Evolutionary conservation across 2,329 filamentous ascomycete genomes (phyloP), one percentile per base, ranked within the genome.

Genomic region (Ophiostoma sp.): DNA sequence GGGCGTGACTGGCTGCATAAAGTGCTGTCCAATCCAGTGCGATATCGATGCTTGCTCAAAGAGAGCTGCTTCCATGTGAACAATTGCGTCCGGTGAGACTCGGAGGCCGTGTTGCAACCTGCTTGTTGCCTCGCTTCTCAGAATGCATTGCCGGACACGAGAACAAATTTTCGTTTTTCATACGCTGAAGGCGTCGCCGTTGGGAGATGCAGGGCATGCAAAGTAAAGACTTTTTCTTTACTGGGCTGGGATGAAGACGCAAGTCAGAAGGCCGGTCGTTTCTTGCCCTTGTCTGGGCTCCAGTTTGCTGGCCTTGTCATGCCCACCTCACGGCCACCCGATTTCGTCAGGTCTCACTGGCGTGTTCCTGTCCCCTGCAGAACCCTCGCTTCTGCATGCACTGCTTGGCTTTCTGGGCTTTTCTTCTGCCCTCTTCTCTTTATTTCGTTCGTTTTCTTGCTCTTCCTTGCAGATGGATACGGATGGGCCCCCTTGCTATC

Each of bases 271-370:
- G 25, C 12, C 52, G 9, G 69, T 28, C 25, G 69, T 61, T 63
- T 71, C 69, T 71, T 25, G 50, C 22, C 68, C 68, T 28, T 36
- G 68, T 39, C 66, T 39, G 42, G 61, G 69, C 69, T 63, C 69
- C 69, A 63, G 25, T 36, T 19, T 48, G 15, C 42, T 15, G 12
- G 42, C 42, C 42, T 48, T 48, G 50, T n/a, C 48, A 57, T 25
- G 48, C 33, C 33, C 68, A 39, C 33, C 33, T 55, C 31, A 19
- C 48, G 28, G 68, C 64, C 17, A 68, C 42, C 8, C 12, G 28
- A 28, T 33, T 61, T 71, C 17, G 22, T 70, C 50, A n/a, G 36
- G 69, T 59, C 69, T 19, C 36, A 42, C 55, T 22, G 55, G 55
- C 17, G 52, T 42, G 69, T 45, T 50, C 39, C 55, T 61, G 45